Evolutionary conservation across 2,329 filamentous ascomycete genomes (phyloP).

Genomic region (Monosporascus cannonballus): DNA sequence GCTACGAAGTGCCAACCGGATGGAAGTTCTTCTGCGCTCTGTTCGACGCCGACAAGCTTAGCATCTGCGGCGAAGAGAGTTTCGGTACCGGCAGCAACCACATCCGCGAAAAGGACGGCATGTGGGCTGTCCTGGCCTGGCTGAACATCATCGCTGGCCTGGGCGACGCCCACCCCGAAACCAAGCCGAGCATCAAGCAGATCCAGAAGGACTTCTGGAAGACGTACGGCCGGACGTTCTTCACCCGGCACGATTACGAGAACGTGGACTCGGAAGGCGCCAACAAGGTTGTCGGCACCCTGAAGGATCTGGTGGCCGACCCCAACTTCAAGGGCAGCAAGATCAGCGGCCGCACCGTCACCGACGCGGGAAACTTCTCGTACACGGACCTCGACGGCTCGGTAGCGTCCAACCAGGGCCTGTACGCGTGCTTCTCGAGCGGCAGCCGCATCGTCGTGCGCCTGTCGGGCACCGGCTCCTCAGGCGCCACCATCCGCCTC

Average conservation of each 20-base stretch:
- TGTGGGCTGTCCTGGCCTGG: slow-evolving; percentile 97
- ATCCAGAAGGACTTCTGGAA: slow-evolving; percentile 98
- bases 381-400: slow-evolving; percentile 99
- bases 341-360: slow-evolving; percentile 71
- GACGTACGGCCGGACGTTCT: slow-evolving; percentile 94
- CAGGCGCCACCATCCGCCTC: slow-evolving; percentile 90
- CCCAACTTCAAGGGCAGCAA: slow-evolving; percentile 73
- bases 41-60: slow-evolving; percentile 91
- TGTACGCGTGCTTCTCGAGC: slow-evolving; percentile 90
- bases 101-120: slow-evolving; percentile 96
- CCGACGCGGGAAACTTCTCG: slow-evolving; percentile 90
- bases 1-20: slow-evolving; percentile 95
- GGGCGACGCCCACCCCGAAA: slow-evolving; percentile 70
- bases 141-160: slow-evolving; percentile 97
- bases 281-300: slow-evolving; percentile 78
- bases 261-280: slow-evolving; percentile 87
- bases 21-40: slow-evolving; percentile 99
- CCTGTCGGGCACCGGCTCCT: slow-evolving; percentile 89
- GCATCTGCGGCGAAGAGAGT: slow-evolving; percentile 97
- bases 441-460: slow-evolving; percentile 93
- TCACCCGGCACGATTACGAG: slow-evolving; percentile 98
- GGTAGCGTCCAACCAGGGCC: slow-evolving; percentile 90
- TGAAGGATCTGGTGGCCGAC: slow-evolving; percentile 72
- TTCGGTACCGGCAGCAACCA: slow-evolving; percentile 98
- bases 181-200: slow-evolving; percentile 86